Evolutionary conservation across 1,139 yeast genomes (phyloP), one percentile per base, ranked within the genome.

Genomic region (Blastobotrys illinoisensis): DNA sequence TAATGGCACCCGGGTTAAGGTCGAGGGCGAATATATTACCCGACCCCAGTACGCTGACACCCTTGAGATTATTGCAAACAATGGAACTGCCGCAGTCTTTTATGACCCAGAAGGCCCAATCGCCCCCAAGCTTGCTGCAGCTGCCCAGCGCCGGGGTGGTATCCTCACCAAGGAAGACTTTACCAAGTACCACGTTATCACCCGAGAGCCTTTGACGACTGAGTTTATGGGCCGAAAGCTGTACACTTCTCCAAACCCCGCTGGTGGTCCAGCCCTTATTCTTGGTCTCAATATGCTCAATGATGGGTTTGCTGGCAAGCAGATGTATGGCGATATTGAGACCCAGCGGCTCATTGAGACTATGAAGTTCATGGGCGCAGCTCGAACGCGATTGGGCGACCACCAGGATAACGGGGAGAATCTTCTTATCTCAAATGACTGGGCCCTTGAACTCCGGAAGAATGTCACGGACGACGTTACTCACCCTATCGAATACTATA

Each of bases 281-380:
- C 79, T 91, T 0, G 97, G 95, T 0, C 73, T 91, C 55, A 81
- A 83, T 55, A 80, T 89, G 44, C 64, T 81, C 66, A 76, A 78
- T 56, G 46, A 48, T 5, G 72, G 74, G 13, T 64, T 69, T 36
- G 62, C 65, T 20, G 48, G 57, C 14, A 64, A 67, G 14, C 48
- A 48, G 5, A 83, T 82, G 56, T 75, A 76, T 62, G 64, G 65
- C 3, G 74, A 75, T 0, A 64, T 78, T 5, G 75, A 79, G n/a
- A 75, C 83, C 2, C 97, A 88, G 64, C 77, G 88, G 54, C 67
- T 89, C 11, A 74, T 89, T n/a, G 98, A 91, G 70, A 74, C 88
- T 5, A 89, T 91, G 95, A 91, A 91, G 70, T 91, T 97, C 96
- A 79, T 89, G 79, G 88, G 91, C 0, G 80, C 95, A 7, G 91